Percentiles rank a stretch among this genome's conserved stretches.
These are phyloP conservation scores for Dryas alaskensis DNA, from an alignment of 306 rosid genomes.

Conservation along the genomic window DNA sequence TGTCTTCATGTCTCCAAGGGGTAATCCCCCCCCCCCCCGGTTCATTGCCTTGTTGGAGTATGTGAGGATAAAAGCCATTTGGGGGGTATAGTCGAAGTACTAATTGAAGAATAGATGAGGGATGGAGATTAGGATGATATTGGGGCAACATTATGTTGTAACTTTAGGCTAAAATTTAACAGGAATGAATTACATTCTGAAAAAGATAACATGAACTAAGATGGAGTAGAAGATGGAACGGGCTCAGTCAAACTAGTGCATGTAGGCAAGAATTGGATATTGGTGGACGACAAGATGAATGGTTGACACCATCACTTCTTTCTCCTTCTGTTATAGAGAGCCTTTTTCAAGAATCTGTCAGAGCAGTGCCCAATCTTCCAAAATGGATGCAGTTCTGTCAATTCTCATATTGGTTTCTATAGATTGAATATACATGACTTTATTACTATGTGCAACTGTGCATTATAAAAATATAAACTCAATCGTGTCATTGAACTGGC, in stretches of 20 bases:
- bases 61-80: no score
- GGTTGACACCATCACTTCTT: not conserved
- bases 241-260: no score
- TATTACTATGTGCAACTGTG: not conserved
- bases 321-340: not conserved
- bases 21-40: no score
- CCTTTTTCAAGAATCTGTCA: not conserved
- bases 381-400: not conserved
- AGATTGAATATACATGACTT: not conserved
- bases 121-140: not conserved
- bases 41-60: no score
- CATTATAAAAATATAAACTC: not conserved
- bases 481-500: conserved; percentile 25
- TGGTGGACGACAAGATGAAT: no score
- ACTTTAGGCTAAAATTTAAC: not conserved
- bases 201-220: no score
- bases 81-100: not conserved
- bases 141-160: not conserved
- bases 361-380: not conserved
- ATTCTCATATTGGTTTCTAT: not conserved
- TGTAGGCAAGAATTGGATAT: no score
- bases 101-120: not conserved
- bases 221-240: no score
- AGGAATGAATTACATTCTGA: not conserved
- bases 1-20: not conserved